Base-by-base conservation (phyloP, 768 basidiomycete species). In the Tylopilus plumbeoviolaceoides region DNA sequence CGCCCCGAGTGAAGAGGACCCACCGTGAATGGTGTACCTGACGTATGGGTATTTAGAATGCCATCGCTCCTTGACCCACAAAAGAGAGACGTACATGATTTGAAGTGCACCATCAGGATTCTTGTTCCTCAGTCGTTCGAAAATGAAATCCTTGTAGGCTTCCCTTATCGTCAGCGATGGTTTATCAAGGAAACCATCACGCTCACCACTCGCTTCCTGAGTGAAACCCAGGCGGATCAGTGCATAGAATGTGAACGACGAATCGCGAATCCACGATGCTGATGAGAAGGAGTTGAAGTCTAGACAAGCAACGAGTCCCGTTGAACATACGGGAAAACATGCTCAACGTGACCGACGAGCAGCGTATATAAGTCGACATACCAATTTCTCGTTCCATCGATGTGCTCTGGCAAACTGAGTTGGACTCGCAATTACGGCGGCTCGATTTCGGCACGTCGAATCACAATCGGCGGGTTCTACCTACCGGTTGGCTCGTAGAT, bases 141-240 rank as follows among this genome's bases (percentile, higher is more conserved):
- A 86, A 44, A 95, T 94, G 69, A 95, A 95, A 54, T 92, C 90
- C 80, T n/a, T n/a, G n/a, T n/a, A n/a, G n/a, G n/a, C n/a, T n/a
- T n/a, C 27, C 27, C 10, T n/a, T 9, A 0, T 30, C 15, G n/a
- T 60, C 41, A 58, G 33, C 17, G 11, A 25, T 12, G 4, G 9
- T 7, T 5, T n/a, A n/a, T 25, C 5, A 10, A 2, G 28, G 47
- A 5, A 33, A 41, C 25, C 31, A 42, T 18, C 39, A 11, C n/a
- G n/a, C n/a, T n/a, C n/a, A n/a, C n/a, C n/a, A n/a, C n/a, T n/a
- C n/a, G n/a, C n/a, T n/a, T n/a, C n/a, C n/a, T n/a, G n/a, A n/a
- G n/a, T n/a, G n/a, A n/a, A n/a, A n/a, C n/a, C n/a, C n/a, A n/a
- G n/a, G n/a, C n/a, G n/a, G n/a, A n/a, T n/a, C n/a, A n/a, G n/a